Conservation (phyloP, 352 stramenopile species). For the Aphanomyces astaci region DNA sequence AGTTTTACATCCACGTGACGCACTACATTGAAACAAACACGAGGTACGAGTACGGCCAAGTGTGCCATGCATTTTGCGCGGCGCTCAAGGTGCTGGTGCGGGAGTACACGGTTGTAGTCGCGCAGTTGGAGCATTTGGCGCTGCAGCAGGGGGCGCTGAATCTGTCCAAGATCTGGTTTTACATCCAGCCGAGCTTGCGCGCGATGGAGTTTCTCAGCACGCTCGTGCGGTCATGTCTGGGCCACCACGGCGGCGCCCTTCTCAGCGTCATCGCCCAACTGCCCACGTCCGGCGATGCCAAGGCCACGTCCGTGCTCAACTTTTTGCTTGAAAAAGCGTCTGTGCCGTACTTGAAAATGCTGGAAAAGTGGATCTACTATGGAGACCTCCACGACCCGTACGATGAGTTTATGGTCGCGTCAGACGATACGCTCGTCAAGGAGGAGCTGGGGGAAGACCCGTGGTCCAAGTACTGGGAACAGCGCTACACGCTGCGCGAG, state of each 20-base stretch:
- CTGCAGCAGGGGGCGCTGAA: constrained; percentile 44
- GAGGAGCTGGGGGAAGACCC: constrained; percentile 81
- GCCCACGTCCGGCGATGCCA: constrained; percentile 74
- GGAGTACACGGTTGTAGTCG: constrained; percentile 90
- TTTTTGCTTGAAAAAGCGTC: constrained; percentile 79
- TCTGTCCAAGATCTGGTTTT: constrained; percentile 90
- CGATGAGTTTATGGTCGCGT: constrained; percentile 86
- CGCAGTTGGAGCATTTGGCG: constrained; percentile 70
- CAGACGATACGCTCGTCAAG: constrained; percentile 67
- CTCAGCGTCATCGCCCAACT: constrained; percentile 86
- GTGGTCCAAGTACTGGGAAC: constrained; percentile 87
- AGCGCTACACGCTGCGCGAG: constrained; percentile 69
- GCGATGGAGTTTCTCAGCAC: constrained; percentile 89
- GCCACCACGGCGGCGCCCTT: constrained; percentile 67
- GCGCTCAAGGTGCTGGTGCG: constrained; percentile 86
- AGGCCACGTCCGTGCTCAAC: constrained; percentile 64
- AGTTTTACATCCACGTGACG: constrained; percentile 68
- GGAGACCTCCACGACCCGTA: constrained; percentile 86
- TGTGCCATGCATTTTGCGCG: constrained; percentile 91
- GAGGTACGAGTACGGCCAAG: constrained; percentile 87
- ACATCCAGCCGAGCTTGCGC: constrained; percentile 84
- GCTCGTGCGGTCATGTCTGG: constrained; percentile 52
- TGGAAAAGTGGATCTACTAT: constrained; percentile 86
- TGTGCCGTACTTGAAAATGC: constrained; percentile 86
- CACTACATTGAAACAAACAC: constrained; percentile 77